Evolutionary conservation across 176 grass and related monocot species (phyloP).

Genomic region (Eleusine coracana): DNA sequence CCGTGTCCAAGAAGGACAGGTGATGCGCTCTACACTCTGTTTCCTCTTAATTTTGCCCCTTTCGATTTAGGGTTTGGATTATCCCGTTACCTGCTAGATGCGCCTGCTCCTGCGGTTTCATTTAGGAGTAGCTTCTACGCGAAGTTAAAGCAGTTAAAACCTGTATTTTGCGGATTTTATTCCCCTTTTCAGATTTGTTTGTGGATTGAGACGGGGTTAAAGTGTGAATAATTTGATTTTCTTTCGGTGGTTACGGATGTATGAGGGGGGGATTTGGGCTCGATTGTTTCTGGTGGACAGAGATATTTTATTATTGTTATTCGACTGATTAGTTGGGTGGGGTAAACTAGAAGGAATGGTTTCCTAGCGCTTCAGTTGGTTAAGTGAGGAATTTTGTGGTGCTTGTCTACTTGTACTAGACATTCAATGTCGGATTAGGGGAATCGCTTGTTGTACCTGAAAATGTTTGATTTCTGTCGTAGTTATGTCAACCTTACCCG

Average conservation of each 20-base stretch:
- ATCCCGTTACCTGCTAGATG: neutral
- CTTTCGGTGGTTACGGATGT: neutral
- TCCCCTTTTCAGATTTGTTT: constrained; percentile 37
- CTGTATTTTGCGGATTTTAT: neutral
- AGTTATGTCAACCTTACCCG: constrained; percentile 46
- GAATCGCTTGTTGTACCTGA: constrained; percentile 36
- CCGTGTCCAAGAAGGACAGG: constrained; percentile 54
- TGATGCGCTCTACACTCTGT: constrained; percentile 6
- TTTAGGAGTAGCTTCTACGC: constrained; percentile 46
- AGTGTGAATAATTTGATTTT: constrained; percentile 8
- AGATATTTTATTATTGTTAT: constrained; percentile 28
- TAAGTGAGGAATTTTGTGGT: constrained; percentile 32
- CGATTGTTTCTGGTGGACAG: constrained; percentile 35
- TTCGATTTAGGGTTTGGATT: constrained; percentile 46
- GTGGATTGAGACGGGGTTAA: constrained; percentile 18
- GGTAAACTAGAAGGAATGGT: constrained; percentile 47
- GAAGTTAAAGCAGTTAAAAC: constrained; percentile 26
- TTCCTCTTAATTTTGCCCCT: neutral
- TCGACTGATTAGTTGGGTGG: constrained; percentile 39
- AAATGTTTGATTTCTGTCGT: constrained; percentile 56
- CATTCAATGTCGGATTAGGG: constrained; percentile 35
- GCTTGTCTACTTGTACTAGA: constrained; percentile 28
- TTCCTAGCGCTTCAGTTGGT: constrained; percentile 37
- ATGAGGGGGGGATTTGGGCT: neutral
- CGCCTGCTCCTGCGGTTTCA: constrained; percentile 12